Percentiles rank a stretch among this genome's conserved stretches.
These are phyloP conservation scores for Prunus persica DNA, from an alignment of 306 rosid genomes.

Conservation along the genomic window Prunus_persica_NCBIv2 NC_034015.1:17966001-17966500, in stretches of 20 bases:
- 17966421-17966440: slow-evolving; percentile 58
- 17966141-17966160: background rate
- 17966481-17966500: slow-evolving; percentile 24
- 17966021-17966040: background rate
- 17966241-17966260: background rate
- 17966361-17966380: slow-evolving; percentile 39
- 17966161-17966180: background rate
- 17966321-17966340: background rate
- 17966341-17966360: slow-evolving; percentile 30
- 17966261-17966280: background rate
- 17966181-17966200: background rate
- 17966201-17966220: background rate
- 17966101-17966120: background rate
- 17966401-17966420: slow-evolving; percentile 31
- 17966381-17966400: slow-evolving; percentile 26
- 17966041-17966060: background rate
- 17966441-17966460: slow-evolving; percentile 57
- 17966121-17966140: background rate
- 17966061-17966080: background rate
- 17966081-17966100: background rate
- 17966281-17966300: slow-evolving; percentile 7
- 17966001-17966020: background rate
- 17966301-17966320: background rate
- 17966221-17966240: background rate
- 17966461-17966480: slow-evolving; percentile 48